phyloP scores from a whole-genome alignment of 352 stramenopile genomes.

The Phytophthora vignae region DNA sequence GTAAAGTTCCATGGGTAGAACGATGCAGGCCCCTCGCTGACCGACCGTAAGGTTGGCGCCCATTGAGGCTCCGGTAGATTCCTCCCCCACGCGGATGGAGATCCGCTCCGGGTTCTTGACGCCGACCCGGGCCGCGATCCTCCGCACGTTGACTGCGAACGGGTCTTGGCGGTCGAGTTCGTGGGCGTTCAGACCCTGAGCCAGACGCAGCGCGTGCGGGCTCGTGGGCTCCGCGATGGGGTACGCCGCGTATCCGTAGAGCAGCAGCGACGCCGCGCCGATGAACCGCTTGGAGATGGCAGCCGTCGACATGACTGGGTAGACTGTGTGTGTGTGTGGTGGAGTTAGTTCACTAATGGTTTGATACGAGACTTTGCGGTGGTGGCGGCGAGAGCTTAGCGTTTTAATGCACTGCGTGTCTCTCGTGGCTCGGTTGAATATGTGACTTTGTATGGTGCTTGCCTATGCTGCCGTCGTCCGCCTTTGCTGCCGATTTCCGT shows the following conservation, averaged over 20 bases:
- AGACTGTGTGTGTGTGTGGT: not conserved
- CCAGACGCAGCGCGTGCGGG: slow-evolving; percentile 63
- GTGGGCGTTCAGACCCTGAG: slow-evolving; percentile 62
- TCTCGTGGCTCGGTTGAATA: slow-evolving; percentile 2
- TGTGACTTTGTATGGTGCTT: slow-evolving; percentile 24
- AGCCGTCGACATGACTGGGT: slow-evolving; percentile 31
- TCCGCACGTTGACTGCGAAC: slow-evolving; percentile 71
- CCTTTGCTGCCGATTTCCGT: not conserved
- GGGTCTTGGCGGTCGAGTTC: slow-evolving; percentile 62
- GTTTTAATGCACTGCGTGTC: slow-evolving; percentile 18
- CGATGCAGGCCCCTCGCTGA: slow-evolving; percentile 64
- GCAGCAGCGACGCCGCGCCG: slow-evolving; percentile 29
- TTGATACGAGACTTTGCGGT: slow-evolving; percentile 24
- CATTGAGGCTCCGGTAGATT: slow-evolving; percentile 69
- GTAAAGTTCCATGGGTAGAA: slow-evolving; percentile 85
- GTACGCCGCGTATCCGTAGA: slow-evolving; percentile 52
- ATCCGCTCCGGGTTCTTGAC: slow-evolving; percentile 75
- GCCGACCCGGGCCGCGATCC: slow-evolving; percentile 66
- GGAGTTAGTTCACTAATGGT: slow-evolving; percentile 2
- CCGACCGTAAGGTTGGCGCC: slow-evolving; percentile 70
- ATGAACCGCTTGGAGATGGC: slow-evolving; percentile 45
- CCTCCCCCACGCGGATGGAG: slow-evolving; percentile 70
- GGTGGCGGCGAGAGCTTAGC: slow-evolving; percentile 8
- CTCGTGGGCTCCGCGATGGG: slow-evolving; percentile 72
- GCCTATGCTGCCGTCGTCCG: slow-evolving; percentile 14